Base-by-base conservation (phyloP, 768 basidiomycete species). In the Mycena capillaripes region DNA sequence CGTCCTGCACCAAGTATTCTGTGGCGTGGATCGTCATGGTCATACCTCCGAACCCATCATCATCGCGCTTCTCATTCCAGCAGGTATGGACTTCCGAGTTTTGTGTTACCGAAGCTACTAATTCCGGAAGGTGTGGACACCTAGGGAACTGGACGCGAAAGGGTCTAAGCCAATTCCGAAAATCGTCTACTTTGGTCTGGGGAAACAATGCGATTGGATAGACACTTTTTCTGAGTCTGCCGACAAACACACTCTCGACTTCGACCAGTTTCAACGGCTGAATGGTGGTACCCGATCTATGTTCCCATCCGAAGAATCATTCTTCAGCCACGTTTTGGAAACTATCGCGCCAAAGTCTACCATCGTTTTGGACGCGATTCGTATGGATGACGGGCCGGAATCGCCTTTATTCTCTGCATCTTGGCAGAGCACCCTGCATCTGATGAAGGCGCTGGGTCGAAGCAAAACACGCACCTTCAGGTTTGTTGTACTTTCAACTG, bases 1-100 rank as follows among this genome's bases (percentile, higher is more conserved):
- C 78, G 40, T 82, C 80, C 7, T 83, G 82, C 74, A 70, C 74
- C 68, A 81, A 77, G 53, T 83, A 83, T 62, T 79, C 80, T 0
- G 82, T 82, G 21, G 81, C 80, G 4, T 82, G 80, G 81, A 77
- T 80, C 27, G 81, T 79, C 11, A 69, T 76, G 55, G 59, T 42
- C 19, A 30, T 52, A 32, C 19, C 71, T 25, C 23, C 38, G 30
- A 38, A 23, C 23, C 40, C 21, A 36, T 21, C 21, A 27, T 34
- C 32, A 17, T 32, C 30, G 19, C 21, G 46, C 5, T 21, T 44
- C 48, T 34, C 56, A 12, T 59, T 58, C 62, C 62, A 71, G 70
- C 55, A 58, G 53, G 46, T 48, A 48, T 23, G 46, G 17, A 42
- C 16, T 42, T 36, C 12, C 34, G 12, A 36, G 34, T 36, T 36